Base-by-base conservation (phyloP, 352 stramenopile species). In the Globisporangium polare region DNA sequence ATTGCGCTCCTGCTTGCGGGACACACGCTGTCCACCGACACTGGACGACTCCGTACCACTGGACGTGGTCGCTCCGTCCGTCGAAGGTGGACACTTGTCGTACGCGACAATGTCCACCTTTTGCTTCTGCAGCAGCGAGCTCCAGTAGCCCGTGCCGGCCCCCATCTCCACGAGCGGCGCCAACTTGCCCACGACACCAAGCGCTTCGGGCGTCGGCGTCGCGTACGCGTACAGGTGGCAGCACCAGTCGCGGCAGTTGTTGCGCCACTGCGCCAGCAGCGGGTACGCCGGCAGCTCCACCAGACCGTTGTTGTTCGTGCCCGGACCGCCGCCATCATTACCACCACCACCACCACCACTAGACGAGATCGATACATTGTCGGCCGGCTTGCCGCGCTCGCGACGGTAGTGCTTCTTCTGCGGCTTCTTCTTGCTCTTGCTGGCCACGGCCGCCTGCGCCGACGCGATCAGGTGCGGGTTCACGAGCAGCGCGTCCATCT, bases 91-190 rank as follows among this genome's bases (percentile, higher is more conserved):
- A 41, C 66, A 75, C 37, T 80, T 80, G 53, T 89, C 82, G 66
- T 80, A 89, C 17, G 79, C 77, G 50, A 90, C 74, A 53, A 96
- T 74, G 73, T 96, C 88, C 12, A 93, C 82, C 29, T 77, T 71
- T 33, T 71, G 63, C 24, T 69, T 66, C 41, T 90, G 81, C 42
- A 97, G 62, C 17, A 92, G 62, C 37, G 77, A 80, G 46, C 75
- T 88, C 91, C 91, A 97, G 65, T 96, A 97, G 7, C 89, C 91
- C 6, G 87, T 96, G 50, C 91, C 91, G 15, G 91, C 91, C 5
- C 91, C 91, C 39, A 97, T 83, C 66, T 97, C 89, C 12, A 96
- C 76, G 53, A 97, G 75, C 49, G 83, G 80, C 3, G 76, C 71
- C 55, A 87, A 73, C 53, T 82, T 72, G 2, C 70, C 65, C 27